A percentile compares a stretch with the other conserved stretches of the same genome.
Evolutionary conservation across 2,329 filamentous ascomycete genomes (phyloP).

Genomic region (Nothopassalora personata): DNA sequence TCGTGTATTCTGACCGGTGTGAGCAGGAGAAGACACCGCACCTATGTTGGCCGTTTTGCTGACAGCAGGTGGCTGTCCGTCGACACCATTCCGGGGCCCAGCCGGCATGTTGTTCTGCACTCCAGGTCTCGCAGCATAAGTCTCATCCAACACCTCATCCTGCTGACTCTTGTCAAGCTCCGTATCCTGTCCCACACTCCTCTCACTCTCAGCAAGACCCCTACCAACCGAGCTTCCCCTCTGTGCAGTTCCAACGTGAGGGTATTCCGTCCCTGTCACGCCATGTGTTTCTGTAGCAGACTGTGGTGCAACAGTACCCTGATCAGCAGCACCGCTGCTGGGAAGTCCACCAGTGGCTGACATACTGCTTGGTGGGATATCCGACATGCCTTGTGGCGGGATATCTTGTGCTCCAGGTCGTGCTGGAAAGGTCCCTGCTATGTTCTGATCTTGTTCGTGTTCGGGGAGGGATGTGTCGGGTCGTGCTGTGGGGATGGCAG

Average conservation of each 20-base stretch:
- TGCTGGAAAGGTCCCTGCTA: neutral
- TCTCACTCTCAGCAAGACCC: neutral
- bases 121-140: slow-evolving; percentile 29
- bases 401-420: neutral
- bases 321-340: neutral
- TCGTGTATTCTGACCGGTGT: neutral
- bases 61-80: neutral
- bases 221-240: neutral
- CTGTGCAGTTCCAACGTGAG: neutral
- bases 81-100: neutral
- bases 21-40: neutral
- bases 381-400: neutral
- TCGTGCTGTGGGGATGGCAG: neutral
- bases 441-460: neutral
- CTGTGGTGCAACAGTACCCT: neutral
- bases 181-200: neutral
- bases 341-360: neutral
- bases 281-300: neutral
- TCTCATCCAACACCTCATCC: slow-evolving; percentile 33
- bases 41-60: neutral
- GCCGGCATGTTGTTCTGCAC: slow-evolving; percentile 20
- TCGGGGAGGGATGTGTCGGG: neutral
- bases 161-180: neutral
- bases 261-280: neutral
- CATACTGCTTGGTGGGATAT: neutral